Evolutionary conservation across 2,329 filamentous ascomycete species (phyloP), one percentile per base, ranked within the genome.

Genomic region (Alternaria ventricosa): DNA sequence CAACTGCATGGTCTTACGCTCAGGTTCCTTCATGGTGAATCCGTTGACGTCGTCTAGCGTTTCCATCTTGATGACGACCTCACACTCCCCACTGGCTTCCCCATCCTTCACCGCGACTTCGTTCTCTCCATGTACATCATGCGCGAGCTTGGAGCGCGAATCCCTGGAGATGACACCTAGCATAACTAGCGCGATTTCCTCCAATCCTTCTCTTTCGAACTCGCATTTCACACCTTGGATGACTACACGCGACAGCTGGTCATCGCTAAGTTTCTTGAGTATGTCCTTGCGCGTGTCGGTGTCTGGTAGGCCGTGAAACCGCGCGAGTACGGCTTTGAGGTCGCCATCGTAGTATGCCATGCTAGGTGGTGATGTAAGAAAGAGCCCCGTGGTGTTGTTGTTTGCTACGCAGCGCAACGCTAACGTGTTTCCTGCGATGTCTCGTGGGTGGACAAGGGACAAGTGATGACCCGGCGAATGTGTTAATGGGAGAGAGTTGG

Each of bases 21-120:
- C 0, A 1, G 15, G 18, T 41, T 0, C 6, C 2, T 5, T 10
- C n/a, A 18, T 18, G 4, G 2, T 2, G 9, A 18, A 1, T 0
- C 36, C 36, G 1, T 41, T 6, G 4, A 3, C 15, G 15, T 41
- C 36, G 8, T 18, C 8, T 41, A 1, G 0, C 8, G 1, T 4
- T 30, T 41, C 36, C 36, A 18, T 41, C 36, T 41, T 41, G 15
- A 41, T 41, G 4, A 41, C n/a, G 36, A 41, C 15, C 15, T 41
- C 36, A 2, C 2, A 1, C 0, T 41, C 33, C 1, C 1, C 36
- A 41, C 5, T 3, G n/a, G 36, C 5, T 5, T 18, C 36, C 10
- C 10, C 36, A 11, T 41, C 6, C 15, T 41, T 41, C 36, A 41
- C 8, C 0, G 1, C 36, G 9, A 18, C 36, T 41, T 2, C 36